A percentile compares a stretch with the other conserved stretches of the same genome.
Evolutionary conservation across 306 rosid genomes (phyloP).

Genomic region (Acacia melanoxylon): DNA sequence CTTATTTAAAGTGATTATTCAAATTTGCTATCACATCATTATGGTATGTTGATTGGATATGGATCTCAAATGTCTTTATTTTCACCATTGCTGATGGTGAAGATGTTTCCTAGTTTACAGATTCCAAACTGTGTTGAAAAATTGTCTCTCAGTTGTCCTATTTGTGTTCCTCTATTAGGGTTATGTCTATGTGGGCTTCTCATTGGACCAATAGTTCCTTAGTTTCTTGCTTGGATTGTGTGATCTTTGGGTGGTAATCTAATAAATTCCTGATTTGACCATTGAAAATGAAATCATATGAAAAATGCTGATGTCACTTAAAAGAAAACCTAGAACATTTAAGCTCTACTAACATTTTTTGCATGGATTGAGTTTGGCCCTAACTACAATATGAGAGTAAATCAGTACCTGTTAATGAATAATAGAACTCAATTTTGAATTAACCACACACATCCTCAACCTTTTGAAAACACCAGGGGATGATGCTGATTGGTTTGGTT

Average conservation of each 20-base stretch:
- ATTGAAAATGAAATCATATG: background rate
- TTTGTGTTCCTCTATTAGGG: background rate
- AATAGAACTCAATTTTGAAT: background rate
- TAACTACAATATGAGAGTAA: background rate
- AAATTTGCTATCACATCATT: background rate
- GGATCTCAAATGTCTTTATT: background rate
- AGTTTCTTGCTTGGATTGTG: conserved; percentile 11
- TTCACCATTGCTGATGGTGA: conserved; percentile 7
- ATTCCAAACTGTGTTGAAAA: conserved; percentile 2
- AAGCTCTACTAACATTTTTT: background rate
- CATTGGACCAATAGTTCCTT: conserved; percentile 2
- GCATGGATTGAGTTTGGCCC: background rate
- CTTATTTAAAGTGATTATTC: background rate
- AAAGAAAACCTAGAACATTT: background rate
- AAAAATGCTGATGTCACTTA: background rate
- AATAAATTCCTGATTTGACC: background rate
- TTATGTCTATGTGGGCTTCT: background rate
- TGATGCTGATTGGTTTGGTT: conserved; percentile 9
- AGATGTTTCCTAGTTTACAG: background rate
- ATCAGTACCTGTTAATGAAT: background rate
- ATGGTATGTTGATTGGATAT: background rate
- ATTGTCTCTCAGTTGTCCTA: background rate
- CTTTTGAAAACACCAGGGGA: background rate
- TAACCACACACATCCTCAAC: background rate
- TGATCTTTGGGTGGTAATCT: background rate